Base-by-base conservation (phyloP, 352 stramenopile species). In the Peronospora belbahrii region DNA sequence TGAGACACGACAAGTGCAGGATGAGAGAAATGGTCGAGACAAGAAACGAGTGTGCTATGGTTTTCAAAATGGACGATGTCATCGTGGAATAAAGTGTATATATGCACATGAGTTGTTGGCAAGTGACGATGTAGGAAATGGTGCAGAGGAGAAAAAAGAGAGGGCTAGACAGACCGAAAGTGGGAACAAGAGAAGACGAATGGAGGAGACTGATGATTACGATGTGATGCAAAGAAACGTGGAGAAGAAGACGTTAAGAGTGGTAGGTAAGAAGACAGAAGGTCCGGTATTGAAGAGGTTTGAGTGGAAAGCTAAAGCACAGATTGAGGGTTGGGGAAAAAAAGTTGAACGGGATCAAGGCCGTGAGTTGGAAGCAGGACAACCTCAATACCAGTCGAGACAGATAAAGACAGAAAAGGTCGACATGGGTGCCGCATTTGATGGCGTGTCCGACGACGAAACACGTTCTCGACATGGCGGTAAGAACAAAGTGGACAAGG, bases 391-490 rank as follows among this genome's bases (percentile, higher is more conserved):
- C 31, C 48, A 47, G 8, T 23, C 36, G 22, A 66, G 59, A 43
- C 71, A 61, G 40, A 22, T 58, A 20, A 74, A 70, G 49, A 43
- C 20, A 30, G 74, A 86, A 50, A 70, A 71, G 31, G 43, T 89
- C 19, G 78, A 89, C 59, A 87, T 89, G 78, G 78, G 78, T 6
- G 68, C 70, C 18, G 73, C 78, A 2, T 90, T 87, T 38, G 74
- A 90, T 52, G 67, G 59, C n/a, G 23, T 67, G 2, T 81, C 68
- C 30, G 64, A 79, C 28, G 72, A 83, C 33, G 63, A 74, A 10
- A 14, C 38, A 6, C 35, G 48, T 28, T 31, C 55, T 6, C 25
- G 10, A 15, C 39, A 43, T 15, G 30, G 36, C 10, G 34, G 54
- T 8, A 65, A 61, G 36, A 71, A 69, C 13, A 42, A 40, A 11